These are phyloP conservation scores for Aspergillus funiculosus DNA, from an alignment of 495 filamentous ascomycete genomes.

Conservation along the genomic window DNA sequence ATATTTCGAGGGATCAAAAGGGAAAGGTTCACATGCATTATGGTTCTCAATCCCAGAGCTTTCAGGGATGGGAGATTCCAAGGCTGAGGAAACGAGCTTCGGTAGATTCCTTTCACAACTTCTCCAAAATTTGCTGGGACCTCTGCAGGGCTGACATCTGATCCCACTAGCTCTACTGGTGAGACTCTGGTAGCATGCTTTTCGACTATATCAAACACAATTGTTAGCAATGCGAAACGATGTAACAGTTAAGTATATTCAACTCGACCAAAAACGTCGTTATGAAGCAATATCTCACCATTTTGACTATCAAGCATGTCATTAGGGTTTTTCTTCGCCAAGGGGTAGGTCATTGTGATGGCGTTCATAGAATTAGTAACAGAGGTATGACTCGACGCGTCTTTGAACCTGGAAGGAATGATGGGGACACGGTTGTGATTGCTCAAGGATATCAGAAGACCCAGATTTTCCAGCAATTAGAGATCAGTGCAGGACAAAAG, in stretches of 20 bases:
- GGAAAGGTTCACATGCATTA: slow-evolving; percentile 53
- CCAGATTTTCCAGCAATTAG: background rate
- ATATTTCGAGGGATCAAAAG: background rate
- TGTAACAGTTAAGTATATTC: no score
- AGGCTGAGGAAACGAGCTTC: slow-evolving; percentile 65
- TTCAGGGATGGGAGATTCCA: slow-evolving; percentile 61
- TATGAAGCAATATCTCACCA: slow-evolving; percentile 18
- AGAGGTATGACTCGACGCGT: background rate
- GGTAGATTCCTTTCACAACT: slow-evolving; percentile 62
- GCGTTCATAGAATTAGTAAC: background rate
- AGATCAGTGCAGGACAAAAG: background rate
- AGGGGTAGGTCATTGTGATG: slow-evolving; percentile 16
- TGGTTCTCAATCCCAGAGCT: slow-evolving; percentile 60
- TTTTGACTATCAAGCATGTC: slow-evolving; percentile 7
- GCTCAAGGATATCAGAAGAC: background rate
- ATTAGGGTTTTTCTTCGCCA: slow-evolving; percentile 15
- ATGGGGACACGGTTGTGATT: background rate
- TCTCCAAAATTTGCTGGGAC: slow-evolving; percentile 61
- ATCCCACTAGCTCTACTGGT: background rate
- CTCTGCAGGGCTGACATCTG: slow-evolving; percentile 13
- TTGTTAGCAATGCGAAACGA: background rate
- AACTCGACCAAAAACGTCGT: no score
- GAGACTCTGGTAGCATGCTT: slow-evolving; percentile 5
- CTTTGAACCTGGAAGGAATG: background rate
- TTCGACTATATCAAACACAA: background rate